phyloP scores from a whole-genome alignment of 2,329 filamentous ascomycete genomes.

The Sordariomycetes sp. region DNA sequence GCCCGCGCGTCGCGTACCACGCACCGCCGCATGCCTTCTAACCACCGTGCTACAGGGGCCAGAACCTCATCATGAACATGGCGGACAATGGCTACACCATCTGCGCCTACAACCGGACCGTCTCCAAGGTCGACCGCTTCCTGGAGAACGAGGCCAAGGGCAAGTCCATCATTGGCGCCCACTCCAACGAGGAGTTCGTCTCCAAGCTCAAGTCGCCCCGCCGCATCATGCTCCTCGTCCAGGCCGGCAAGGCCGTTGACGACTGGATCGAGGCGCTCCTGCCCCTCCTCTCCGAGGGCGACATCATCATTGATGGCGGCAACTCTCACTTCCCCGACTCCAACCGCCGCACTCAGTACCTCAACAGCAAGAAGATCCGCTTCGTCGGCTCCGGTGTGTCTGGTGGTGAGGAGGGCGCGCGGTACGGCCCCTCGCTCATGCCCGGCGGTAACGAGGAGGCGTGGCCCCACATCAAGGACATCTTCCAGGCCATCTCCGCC shows the following conservation, averaged over 20 bases:
- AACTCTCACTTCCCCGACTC: conserved; percentile 99
- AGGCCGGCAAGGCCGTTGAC: conserved; percentile 95
- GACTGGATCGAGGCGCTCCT: conserved; percentile 97
- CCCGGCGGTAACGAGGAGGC: conserved; percentile 97
- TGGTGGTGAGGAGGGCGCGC: conserved; percentile 97
- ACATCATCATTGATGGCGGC: conserved; percentile 98
- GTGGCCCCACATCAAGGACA: conserved; percentile 97
- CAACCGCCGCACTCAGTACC: conserved; percentile 91
- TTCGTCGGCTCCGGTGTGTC: conserved; percentile 97
- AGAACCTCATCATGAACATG: conserved; percentile 84
- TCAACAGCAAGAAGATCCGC: conserved; percentile 73
- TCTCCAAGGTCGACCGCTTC: conserved; percentile 95
- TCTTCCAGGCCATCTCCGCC: conserved; percentile 94
- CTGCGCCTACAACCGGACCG: conserved; percentile 96
- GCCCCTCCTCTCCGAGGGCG: conserved; percentile 67
- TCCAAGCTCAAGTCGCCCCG: conserved; percentile 95
- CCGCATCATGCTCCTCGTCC: conserved; percentile 96
- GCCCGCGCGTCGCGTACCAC: background rate
- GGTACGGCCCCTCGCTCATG: conserved; percentile 96
- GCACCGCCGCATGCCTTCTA: conserved; percentile 7
- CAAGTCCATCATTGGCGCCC: conserved; percentile 89
- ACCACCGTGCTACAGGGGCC: conserved; percentile 33
- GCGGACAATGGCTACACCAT: conserved; percentile 92
- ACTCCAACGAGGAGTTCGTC: conserved; percentile 89
- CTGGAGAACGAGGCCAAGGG: conserved; percentile 84